Percentiles rank a stretch among this genome's conserved stretches.
phyloP scores from a whole-genome alignment of 2,329 filamentous ascomycete genomes.

The Ilyonectria robusta region DNA sequence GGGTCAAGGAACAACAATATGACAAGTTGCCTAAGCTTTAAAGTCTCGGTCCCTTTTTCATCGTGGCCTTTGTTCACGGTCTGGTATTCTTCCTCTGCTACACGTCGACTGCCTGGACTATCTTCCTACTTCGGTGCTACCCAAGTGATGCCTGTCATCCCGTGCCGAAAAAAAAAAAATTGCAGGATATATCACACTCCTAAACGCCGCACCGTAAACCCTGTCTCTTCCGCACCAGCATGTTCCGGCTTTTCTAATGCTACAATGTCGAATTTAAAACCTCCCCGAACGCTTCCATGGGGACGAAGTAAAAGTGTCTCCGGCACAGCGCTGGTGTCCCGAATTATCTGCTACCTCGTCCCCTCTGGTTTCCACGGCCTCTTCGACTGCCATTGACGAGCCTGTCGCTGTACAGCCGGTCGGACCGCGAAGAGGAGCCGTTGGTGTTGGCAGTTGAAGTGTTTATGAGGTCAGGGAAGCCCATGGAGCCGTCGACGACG shows the following conservation, averaged over 20 bases:
- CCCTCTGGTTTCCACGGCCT: conserved; percentile 46
- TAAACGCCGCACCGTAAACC: conserved; percentile 37
- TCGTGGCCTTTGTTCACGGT: not conserved
- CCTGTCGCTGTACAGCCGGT: conserved; percentile 68
- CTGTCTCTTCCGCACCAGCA: conserved; percentile 15
- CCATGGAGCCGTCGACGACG: conserved; percentile 67
- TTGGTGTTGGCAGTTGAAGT: conserved; percentile 32
- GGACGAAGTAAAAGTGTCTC: not conserved
- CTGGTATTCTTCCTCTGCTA: not conserved
- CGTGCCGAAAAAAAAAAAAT: conserved; percentile 5
- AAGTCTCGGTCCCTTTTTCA: not conserved
- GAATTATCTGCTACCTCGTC: conserved; percentile 42
- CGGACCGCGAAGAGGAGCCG: conserved; percentile 43
- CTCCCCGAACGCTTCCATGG: not conserved
- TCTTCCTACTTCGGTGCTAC: not conserved
- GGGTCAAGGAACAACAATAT: conserved; percentile 6
- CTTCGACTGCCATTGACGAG: conserved; percentile 52
- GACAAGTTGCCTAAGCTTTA: conserved; percentile 9
- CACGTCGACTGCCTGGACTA: not conserved
- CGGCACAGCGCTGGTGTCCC: not conserved
- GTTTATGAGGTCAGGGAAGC: conserved; percentile 66
- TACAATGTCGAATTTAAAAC: conserved; percentile 2
- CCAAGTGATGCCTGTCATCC: not conserved
- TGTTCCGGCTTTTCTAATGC: conserved; percentile 31
- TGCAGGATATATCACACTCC: conserved; percentile 21